Percentiles rank a stretch among this genome's conserved stretches.
Conservation (phyloP, 805 yeast species). For the Nakazawaea anatomiae region DNA sequence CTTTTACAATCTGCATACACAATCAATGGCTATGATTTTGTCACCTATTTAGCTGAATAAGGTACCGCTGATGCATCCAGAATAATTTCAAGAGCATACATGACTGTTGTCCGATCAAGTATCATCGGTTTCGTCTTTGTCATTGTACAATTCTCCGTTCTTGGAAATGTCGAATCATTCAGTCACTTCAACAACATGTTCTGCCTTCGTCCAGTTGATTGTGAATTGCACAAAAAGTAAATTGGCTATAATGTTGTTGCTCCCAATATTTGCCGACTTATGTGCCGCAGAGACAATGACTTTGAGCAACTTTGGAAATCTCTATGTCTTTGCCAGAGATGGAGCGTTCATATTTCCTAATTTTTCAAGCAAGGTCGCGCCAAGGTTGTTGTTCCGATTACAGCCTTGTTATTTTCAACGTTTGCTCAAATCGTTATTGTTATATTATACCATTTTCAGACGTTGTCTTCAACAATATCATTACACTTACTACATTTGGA, state of each 20-base stretch:
- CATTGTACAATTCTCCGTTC: constrained; percentile 24
- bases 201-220: constrained; percentile 20
- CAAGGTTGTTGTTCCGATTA: constrained; percentile 23
- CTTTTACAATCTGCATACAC: constrained; percentile 20
- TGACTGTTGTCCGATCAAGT: constrained; percentile 22
- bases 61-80: constrained; percentile 20
- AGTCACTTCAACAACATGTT: constrained; percentile 17
- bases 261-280: constrained; percentile 18
- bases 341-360: constrained; percentile 28
- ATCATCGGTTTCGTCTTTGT: constrained; percentile 26
- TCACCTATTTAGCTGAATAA: constrained; percentile 30
- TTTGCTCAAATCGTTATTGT: constrained; percentile 22
- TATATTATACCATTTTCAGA: constrained; percentile 21
- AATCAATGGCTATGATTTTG: constrained; percentile 28
- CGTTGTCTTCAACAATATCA: constrained; percentile 27
- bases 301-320: constrained; percentile 25
- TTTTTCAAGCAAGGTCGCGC: constrained; percentile 20
- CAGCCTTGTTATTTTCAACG: constrained; percentile 20
- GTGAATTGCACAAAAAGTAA: constrained; percentile 21
- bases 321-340: constrained; percentile 28
- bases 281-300: constrained; percentile 23
- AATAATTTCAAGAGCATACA: constrained; percentile 28
- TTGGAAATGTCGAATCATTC: constrained; percentile 14
- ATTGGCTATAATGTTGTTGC: constrained; percentile 21
- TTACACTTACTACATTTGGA: constrained; percentile 26